phyloP scores from a whole-genome alignment of 495 filamentous ascomycete species.

The Glarea lozoyensis region DNA sequence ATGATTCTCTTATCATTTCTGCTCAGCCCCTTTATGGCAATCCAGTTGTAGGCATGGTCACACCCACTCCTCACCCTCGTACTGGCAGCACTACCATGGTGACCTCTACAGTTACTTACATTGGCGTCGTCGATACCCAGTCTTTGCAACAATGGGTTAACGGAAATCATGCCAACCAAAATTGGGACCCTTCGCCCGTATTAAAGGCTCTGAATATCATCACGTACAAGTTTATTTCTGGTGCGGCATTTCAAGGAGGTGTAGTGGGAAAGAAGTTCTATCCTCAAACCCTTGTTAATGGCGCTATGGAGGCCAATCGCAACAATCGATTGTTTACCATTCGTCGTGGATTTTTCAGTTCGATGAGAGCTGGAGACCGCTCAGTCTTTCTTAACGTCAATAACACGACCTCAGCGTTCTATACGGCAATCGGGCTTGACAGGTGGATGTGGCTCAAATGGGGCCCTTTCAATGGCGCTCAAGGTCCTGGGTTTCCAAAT shows the following conservation, averaged over 20 bases:
- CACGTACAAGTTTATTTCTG: slow-evolving; percentile 2
- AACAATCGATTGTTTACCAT: neutral
- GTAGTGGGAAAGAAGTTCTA: slow-evolving; percentile 1
- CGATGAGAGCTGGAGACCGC: slow-evolving; percentile 52
- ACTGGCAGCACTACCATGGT: neutral
- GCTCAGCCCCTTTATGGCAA: neutral
- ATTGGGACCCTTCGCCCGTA: neutral
- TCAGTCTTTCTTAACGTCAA: slow-evolving; percentile 52
- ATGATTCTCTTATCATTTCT: slow-evolving; percentile 1
- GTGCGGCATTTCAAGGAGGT: neutral
- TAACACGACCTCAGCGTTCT: slow-evolving; percentile 19
- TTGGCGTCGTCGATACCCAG: neutral
- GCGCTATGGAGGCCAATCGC: neutral
- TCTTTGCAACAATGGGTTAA: neutral
- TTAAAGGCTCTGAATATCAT: slow-evolving; percentile 8
- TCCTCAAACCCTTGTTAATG: neutral
- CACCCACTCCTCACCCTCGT: neutral
- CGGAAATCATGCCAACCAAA: neutral
- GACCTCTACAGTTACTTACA: neutral
- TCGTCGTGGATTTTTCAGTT: slow-evolving; percentile 56
- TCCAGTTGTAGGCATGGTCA: neutral
- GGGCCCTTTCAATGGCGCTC: neutral
- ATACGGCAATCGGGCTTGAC: slow-evolving; percentile 24
- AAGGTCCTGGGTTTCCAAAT: too few relatives aligned
- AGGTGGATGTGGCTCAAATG: neutral